Conservation (phyloP, 352 stramenopile genomes). For the Pythium chondricola region DNA sequence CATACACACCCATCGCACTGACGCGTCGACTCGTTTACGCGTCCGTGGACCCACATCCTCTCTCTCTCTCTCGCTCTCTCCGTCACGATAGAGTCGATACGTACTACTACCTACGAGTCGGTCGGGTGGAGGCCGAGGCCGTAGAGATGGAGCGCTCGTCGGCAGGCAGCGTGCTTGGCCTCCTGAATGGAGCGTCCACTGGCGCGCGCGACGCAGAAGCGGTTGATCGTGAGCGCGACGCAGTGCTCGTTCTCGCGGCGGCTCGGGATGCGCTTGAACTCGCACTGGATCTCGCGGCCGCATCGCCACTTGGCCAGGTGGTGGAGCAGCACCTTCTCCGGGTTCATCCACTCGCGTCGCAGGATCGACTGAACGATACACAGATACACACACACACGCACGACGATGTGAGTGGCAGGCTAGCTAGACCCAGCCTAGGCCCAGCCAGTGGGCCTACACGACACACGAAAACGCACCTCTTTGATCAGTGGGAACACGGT, state of each 20-base stretch:
- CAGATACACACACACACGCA: too few relatives aligned
- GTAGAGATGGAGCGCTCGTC: slow-evolving; percentile 54
- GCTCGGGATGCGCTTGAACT: slow-evolving; percentile 40
- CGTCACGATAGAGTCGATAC: too few relatives aligned
- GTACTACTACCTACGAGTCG: neutral
- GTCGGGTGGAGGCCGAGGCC: slow-evolving; percentile 32
- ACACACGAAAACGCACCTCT: slow-evolving; percentile 26
- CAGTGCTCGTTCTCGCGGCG: slow-evolving; percentile 32
- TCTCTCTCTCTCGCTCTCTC: too few relatives aligned
- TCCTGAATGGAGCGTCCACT: slow-evolving; percentile 59
- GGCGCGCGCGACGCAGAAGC: slow-evolving; percentile 47
- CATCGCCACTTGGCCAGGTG: slow-evolving; percentile 55
- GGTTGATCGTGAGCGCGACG: slow-evolving; percentile 66
- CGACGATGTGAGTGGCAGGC: neutral
- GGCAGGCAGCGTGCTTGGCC: slow-evolving; percentile 66
- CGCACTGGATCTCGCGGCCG: slow-evolving; percentile 29
- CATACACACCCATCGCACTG: neutral
- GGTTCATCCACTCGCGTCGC: slow-evolving; percentile 79
- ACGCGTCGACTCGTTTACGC: too few relatives aligned
- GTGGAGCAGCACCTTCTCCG: slow-evolving; percentile 58
- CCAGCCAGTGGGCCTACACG: neutral
- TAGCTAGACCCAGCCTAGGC: too few relatives aligned
- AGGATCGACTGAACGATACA: slow-evolving; percentile 70
- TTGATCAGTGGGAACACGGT: slow-evolving; percentile 63
- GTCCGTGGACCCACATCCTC: neutral